Base-by-base conservation (phyloP, 2,329 filamentous ascomycete genomes). In the Pseudocercospora musae region DNA sequence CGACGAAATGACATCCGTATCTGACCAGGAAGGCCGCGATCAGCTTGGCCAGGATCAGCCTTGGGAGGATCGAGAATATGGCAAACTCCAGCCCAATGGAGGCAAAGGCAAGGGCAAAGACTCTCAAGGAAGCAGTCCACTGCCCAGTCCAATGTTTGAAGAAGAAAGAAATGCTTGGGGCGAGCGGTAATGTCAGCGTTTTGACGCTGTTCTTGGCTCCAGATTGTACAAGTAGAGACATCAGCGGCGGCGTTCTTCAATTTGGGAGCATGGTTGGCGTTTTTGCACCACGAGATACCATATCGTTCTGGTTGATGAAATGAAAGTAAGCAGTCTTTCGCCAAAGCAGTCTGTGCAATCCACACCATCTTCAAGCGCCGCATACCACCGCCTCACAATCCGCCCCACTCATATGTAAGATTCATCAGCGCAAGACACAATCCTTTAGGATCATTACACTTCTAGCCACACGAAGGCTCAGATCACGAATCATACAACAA, bases 21-120 rank as follows among this genome's bases (percentile, higher is more conserved):
- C 62, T 21, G 62, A 68, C 33, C 27, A 65, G 57, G 29, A 58
- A 21, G 70, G 66, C 10, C 52, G 29, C 57, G 71, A 75, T 59
- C 66, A 74, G 62, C 53, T 56, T 8, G 71, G 67, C 3, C 61
- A 63, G 9, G 44, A 67, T 31, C 71, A 74, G 65, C 72, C 72
- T n/a, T 74, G 73, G 73, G 73, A 74, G 62, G 62, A 67, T 52
- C 68, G 69, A 46, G 58, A 50, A 29, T 71, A 66, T 54, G 27
- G 64, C 1, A 55, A 52, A 48, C 33, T 62, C 5, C 48, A 58
- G 40, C 55, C 60, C 2, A 48, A 53, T n/a, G 60, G 58, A 21
- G 49, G 57, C 13, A 60, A 52, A 23, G 54, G 57, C 18, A 64
- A 65, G 27, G 60, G 52, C n/a, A 62, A 54, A 20, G 44, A 13